Base-by-base conservation (phyloP, 2,329 filamentous ascomycete species). In the Xylaria polymorpha region DNA sequence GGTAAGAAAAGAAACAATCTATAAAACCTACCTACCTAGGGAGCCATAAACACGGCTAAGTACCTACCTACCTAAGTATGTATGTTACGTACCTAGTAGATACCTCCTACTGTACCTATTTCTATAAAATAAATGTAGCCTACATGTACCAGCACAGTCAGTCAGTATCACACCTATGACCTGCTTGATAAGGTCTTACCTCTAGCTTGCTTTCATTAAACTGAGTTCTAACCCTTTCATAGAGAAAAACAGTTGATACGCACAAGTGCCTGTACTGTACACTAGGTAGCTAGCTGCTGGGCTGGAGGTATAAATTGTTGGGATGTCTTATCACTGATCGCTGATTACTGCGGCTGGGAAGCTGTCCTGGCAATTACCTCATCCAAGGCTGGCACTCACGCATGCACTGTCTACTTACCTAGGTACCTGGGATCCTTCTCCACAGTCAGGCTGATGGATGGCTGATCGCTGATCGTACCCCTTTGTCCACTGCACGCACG, bases 381-480 rank as follows among this genome's bases (percentile, higher is more conserved):
- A 10, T 46, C 46, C 37, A 22, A 59, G 50, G 48, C 29, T 32
- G 12, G 15, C 41, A 12, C 18, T 8, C 15, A 29, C 22, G 25
- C 18, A 37, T 22, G 18, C 65, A 64, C 35, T 67, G 59, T 67
- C 44, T 66, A 57, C 25, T 2, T 29, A 29, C 25, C 4, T 29
- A 4, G 25, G 25, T 29, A 29, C 58, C 35, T 56, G 35, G 35
- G 4, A 22, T 61, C 43, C 22, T 37, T 58, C 66, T 66, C 66
- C 50, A 39, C 22, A 59, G 29, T 53, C 57, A 58, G 56, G 56
- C 61, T 65, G 68, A 65, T 62, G 64, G 64, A 62, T 37, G n/a
- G 51, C 25, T 58, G 63, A 70, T 70, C 68, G 68, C 61, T 59
- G 60, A 66, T 66, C 46, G 58, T 58, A 59, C 68, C 68, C 61